Base-by-base conservation (phyloP, 129 eudicot genomes). In the Kitagawia praeruptora region DNA sequence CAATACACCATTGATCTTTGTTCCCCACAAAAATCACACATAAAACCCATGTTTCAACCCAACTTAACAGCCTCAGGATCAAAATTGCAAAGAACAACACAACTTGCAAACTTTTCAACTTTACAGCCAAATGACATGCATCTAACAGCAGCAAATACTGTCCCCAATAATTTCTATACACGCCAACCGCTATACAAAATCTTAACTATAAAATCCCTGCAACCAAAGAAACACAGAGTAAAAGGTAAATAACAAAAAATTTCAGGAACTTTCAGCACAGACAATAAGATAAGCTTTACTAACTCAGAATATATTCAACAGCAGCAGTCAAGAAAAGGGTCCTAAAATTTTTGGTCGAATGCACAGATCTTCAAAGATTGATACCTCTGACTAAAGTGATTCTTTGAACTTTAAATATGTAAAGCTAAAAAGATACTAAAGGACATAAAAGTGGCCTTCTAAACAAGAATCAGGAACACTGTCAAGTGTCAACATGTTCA, bases 21-120 rank as follows among this genome's bases (percentile, higher is more conserved):
- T 74, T 92, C 97, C 87, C 87, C 90, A 72, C 98, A 94, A 80
- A 84, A 91, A 80, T 94, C 98, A 85, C 98, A 91, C 6, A 81
- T 49, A 73, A 82, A 82, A 56, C 92, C 97, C 93, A 89, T 91
- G 71, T 81, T 61, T 61, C 34, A 56, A 61, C 34, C 69, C 34
- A n/a, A 61, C 82, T 70, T 15, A 44, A 71, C 25, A 16, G 9
- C 54, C 46, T 74, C 38, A 0, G 49, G 11, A 41, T n/a, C 18
- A 44, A 74, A 72, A n/a, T 9, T 23, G 51, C 34, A 27, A 28
- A 64, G 27, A 73, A 38, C n/a, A 73, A 41, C 14, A 19, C 51
- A 72, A 72, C 34, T 72, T 41, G 76, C 34, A 72, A 40, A 72
- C 23, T 19, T 19, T 19, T 4, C 18, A 72, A 72, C 76, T 72